Evolutionary conservation across 495 filamentous ascomycete genomes (phyloP).

Genomic region (Annulohypoxylon maeteangense): DNA sequence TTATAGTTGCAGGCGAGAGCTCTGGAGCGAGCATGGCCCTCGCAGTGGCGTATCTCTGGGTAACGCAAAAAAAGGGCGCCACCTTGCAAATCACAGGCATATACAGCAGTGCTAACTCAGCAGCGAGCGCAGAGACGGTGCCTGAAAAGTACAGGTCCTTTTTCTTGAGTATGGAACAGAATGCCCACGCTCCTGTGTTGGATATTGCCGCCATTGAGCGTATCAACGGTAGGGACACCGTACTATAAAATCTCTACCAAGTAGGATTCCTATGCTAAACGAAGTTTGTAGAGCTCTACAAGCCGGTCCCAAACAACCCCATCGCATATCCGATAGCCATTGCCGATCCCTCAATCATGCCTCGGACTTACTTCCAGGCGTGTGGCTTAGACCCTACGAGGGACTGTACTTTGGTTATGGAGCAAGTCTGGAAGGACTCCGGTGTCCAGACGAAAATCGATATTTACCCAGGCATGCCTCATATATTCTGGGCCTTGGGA

Average conservation of each 20-base stretch:
- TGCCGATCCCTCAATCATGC: constrained; percentile 40
- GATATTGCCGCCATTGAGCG: constrained; percentile 1
- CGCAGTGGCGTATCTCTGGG: constrained; percentile 50
- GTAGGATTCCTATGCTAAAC: neutral
- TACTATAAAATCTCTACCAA: neutral
- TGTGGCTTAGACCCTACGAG: constrained; percentile 51
- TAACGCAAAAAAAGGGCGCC: constrained; percentile 48
- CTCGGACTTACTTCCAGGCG: constrained; percentile 49
- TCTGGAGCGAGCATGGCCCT: constrained; percentile 59
- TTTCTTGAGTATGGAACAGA: constrained; percentile 35
- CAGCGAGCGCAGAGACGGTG: constrained; percentile 21
- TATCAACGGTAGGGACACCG: constrained; percentile 1
- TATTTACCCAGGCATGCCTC: constrained; percentile 55
- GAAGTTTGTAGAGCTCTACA: constrained; percentile 1
- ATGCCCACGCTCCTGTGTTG: constrained; percentile 13
- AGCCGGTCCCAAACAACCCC: constrained; percentile 1
- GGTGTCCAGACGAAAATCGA: constrained; percentile 47
- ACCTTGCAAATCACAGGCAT: constrained; percentile 55
- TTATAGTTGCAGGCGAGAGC: constrained; percentile 60
- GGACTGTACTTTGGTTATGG: constrained; percentile 54
- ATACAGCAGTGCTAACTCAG: constrained; percentile 51
- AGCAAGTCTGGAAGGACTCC: constrained; percentile 48
- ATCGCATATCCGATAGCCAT: constrained; percentile 28
- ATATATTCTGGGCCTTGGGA: constrained; percentile 32
- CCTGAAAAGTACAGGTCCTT: constrained; percentile 34